Evolutionary conservation across 306 rosid genomes (phyloP).

Genomic region (Prunus padus): DNA sequence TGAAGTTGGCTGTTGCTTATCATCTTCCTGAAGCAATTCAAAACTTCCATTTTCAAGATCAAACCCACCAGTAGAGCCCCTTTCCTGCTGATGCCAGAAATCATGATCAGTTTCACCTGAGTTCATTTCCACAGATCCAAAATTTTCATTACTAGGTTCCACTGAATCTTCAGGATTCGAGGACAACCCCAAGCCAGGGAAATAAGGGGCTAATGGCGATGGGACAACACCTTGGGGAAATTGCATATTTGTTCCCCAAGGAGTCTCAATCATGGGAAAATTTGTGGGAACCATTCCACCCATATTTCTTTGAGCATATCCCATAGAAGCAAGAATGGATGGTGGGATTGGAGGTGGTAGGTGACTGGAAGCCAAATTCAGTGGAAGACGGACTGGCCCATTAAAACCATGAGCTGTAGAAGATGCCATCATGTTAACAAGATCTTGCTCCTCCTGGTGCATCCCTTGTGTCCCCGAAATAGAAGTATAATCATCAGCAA

Average conservation of each 20-base stretch:
- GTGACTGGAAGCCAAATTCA: constrained; percentile 69
- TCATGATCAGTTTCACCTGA: constrained; percentile 57
- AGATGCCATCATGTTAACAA: constrained; percentile 77
- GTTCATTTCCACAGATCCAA: constrained; percentile 55
- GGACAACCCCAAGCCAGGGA: constrained; percentile 59
- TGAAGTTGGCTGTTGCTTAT: constrained; percentile 77
- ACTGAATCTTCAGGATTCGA: constrained; percentile 58
- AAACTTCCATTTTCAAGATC: constrained; percentile 70
- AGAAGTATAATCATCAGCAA: constrained; percentile 64
- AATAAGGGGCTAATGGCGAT: constrained; percentile 63
- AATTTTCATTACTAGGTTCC: constrained; percentile 58
- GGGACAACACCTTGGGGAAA: constrained; percentile 78
- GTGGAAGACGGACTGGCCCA: constrained; percentile 71
- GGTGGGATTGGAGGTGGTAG: constrained; percentile 73
- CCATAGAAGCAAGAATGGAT: constrained; percentile 77
- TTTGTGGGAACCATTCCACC: constrained; percentile 60
- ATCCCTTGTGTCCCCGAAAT: constrained; percentile 66
- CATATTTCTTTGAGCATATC: constrained; percentile 68
- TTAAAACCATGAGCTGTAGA: constrained; percentile 60
- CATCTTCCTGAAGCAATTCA: constrained; percentile 66
- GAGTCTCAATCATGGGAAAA: constrained; percentile 70
- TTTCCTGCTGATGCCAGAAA: constrained; percentile 89
- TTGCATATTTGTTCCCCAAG: constrained; percentile 83
- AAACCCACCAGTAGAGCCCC: constrained; percentile 61
- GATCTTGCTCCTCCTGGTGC: constrained; percentile 94